Evolutionary conservation across 2,329 filamentous ascomycete genomes (phyloP).

Genomic region (Ascochyta fabae): DNA sequence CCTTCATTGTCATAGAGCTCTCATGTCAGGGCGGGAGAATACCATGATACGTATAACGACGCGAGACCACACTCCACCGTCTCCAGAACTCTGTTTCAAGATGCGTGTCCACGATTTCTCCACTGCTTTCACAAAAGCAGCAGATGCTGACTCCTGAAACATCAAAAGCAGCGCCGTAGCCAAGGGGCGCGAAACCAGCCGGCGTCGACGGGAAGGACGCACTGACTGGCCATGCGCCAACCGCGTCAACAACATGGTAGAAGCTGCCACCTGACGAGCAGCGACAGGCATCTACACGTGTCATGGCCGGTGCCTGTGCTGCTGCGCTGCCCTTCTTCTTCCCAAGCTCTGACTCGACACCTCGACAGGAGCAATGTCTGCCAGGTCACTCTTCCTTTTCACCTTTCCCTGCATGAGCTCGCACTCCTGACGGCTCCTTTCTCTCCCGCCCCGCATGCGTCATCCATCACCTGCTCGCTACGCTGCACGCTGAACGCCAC

Average conservation of each 20-base stretch:
- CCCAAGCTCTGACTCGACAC: slow-evolving; percentile 7
- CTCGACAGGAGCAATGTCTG: not conserved
- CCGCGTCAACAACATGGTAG: not conserved
- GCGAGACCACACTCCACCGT: not conserved
- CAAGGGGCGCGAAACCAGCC: slow-evolving; percentile 14
- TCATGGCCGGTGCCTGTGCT: slow-evolving; percentile 8
- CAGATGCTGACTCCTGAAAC: slow-evolving; percentile 9
- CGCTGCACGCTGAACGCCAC: slow-evolving; percentile 5
- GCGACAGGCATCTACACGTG: slow-evolving; percentile 9
- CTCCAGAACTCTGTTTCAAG: not conserved
- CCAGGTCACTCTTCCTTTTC: not conserved
- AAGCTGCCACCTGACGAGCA: not conserved
- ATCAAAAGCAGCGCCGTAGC: slow-evolving; percentile 15
- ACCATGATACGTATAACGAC: not conserved
- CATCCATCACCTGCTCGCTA: slow-evolving; percentile 16
- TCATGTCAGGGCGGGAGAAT: not conserved
- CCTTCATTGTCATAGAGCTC: not conserved
- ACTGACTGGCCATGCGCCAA: slow-evolving; percentile 7
- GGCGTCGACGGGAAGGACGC: slow-evolving; percentile 10
- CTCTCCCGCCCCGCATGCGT: slow-evolving; percentile 8
- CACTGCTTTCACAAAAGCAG: not conserved
- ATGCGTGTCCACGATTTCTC: not conserved
- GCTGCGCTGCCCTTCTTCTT: slow-evolving; percentile 9
- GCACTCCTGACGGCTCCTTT: not conserved
- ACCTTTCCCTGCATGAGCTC: not conserved